Evolutionary conservation across 345 rosid species (phyloP).

Genomic region (Bruguiera parviflora): DNA sequence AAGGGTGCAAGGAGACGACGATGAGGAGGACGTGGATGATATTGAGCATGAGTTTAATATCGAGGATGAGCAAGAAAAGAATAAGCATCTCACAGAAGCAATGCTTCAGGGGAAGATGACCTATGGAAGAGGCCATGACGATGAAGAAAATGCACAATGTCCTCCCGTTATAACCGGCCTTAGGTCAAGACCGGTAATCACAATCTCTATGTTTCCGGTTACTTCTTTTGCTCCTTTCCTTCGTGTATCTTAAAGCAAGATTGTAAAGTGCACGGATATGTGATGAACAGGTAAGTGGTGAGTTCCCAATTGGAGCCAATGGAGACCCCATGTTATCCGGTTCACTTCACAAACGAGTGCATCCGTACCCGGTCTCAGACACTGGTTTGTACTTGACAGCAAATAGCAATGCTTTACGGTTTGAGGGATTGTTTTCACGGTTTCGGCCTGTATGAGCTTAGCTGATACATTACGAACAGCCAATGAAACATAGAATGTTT

Average conservation of each 20-base stretch:
- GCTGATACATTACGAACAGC: too few species aligned
- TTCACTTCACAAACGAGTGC: slow-evolving; percentile 78
- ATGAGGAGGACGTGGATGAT: slow-evolving; percentile 90
- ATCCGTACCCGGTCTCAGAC: slow-evolving; percentile 86
- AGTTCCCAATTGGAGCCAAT: slow-evolving; percentile 64
- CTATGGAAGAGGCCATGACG: slow-evolving; percentile 90
- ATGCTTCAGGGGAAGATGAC: slow-evolving; percentile 97
- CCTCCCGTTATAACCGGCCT: slow-evolving; percentile 64
- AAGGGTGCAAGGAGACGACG: slow-evolving; percentile 91
- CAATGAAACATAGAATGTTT: too few species aligned
- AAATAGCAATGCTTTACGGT: neutral
- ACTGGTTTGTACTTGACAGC: slow-evolving; percentile 42
- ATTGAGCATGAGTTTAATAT: slow-evolving; percentile 90
- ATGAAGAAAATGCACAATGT: slow-evolving; percentile 66
- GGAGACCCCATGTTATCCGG: slow-evolving; percentile 61
- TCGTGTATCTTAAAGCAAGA: neutral
- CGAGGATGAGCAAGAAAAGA: slow-evolving; percentile 66
- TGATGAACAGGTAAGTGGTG: slow-evolving; percentile 69
- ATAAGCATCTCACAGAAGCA: slow-evolving; percentile 64
- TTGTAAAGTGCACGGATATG: neutral
- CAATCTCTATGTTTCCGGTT: neutral
- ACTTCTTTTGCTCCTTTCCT: too few species aligned
- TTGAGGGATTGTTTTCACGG: too few species aligned
- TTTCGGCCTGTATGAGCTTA: too few species aligned
- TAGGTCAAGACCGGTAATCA: slow-evolving; percentile 67